A percentile compares a stretch with the other conserved stretches of the same genome.
These are phyloP conservation scores for Ophiostoma tasmaniense DNA, from an alignment of 2,329 filamentous ascomycete species.

Conservation along the genomic window DNA sequence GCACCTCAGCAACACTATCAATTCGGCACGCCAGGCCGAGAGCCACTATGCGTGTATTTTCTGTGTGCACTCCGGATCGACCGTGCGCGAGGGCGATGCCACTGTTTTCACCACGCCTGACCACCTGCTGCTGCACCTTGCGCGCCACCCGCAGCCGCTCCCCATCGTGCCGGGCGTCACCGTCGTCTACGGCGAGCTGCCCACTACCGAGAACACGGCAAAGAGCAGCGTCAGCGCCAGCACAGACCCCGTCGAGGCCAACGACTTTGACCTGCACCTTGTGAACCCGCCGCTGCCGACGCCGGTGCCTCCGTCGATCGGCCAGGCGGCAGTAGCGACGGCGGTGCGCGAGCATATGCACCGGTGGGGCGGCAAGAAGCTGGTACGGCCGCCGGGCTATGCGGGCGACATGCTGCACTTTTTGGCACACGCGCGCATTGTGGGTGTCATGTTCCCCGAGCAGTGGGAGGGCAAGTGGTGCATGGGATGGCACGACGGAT, in stretches of 20 bases:
- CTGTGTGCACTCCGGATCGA: conserved; percentile 29
- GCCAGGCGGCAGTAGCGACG: conserved; percentile 29
- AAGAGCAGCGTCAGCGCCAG: conserved; percentile 12
- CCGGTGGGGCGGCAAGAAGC: conserved; percentile 28
- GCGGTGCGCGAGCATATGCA: conserved; percentile 30
- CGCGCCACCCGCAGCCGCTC: conserved; percentile 34
- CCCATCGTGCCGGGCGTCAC: conserved; percentile 31
- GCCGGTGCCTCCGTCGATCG: conserved; percentile 25
- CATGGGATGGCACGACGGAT: conserved; percentile 49
- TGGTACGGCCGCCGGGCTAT: conserved; percentile 28
- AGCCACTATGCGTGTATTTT: conserved; percentile 34
- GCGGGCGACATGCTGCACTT: conserved; percentile 33
- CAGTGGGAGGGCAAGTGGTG: conserved; percentile 48
- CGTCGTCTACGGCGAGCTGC: conserved; percentile 30
- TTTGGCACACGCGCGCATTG: conserved; percentile 39
- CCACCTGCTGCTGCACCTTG: conserved; percentile 32
- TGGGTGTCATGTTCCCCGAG: conserved; percentile 43
- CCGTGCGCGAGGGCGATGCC: conserved; percentile 33
- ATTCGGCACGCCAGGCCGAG: conserved; percentile 24
- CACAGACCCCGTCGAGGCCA: conserved; percentile 16
- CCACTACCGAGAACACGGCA: conserved; percentile 16
- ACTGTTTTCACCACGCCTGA: conserved; percentile 34
- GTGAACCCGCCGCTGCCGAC: conserved; percentile 26
- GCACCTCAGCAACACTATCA: conserved; percentile 29
- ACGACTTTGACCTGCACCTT: conserved; percentile 34